Conservation (phyloP, 345 rosid genomes). For the Rubroshorea leprosula region DNA sequence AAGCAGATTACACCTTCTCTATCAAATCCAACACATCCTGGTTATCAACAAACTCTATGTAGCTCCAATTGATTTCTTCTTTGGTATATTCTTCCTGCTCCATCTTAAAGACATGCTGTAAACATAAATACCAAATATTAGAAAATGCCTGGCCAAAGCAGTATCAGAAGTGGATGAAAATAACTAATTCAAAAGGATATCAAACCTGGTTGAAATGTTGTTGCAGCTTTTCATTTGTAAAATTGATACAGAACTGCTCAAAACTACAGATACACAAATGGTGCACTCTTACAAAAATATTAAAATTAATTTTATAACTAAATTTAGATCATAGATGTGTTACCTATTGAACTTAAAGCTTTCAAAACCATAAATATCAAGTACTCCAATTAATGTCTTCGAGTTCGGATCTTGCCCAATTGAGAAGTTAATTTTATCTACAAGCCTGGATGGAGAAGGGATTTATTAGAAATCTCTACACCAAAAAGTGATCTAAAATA, state of each 20-base stretch:
- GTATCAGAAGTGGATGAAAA: neutral
- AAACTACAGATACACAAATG: constrained; percentile 36
- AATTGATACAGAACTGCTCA: constrained; percentile 94
- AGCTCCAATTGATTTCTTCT: constrained; percentile 91
- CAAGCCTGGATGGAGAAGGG: constrained; percentile 49
- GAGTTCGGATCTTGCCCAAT: constrained; percentile 95
- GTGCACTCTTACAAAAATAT: neutral
- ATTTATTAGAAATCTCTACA: neutral
- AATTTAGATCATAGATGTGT: neutral
- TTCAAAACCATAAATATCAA: constrained; percentile 94
- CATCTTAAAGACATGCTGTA: constrained; percentile 91
- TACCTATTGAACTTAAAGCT: constrained; percentile 89
- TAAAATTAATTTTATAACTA: neutral
- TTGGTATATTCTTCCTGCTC: constrained; percentile 88
- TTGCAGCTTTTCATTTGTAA: constrained; percentile 88
- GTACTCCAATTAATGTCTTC: constrained; percentile 73
- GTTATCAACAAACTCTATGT: constrained; percentile 85
- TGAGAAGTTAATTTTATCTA: constrained; percentile 75
- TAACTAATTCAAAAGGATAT: neutral
- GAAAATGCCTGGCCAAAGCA: constrained; percentile 5
- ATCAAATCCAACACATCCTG: constrained; percentile 84
- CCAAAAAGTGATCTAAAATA: constrained; percentile 34
- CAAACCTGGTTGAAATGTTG: constrained; percentile 94
- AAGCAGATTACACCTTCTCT: constrained; percentile 46
- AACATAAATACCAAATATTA: neutral